Evolutionary conservation across 202 grass and related monocot species (phyloP).

Genomic region (Schoenoplectus triqueter): DNA sequence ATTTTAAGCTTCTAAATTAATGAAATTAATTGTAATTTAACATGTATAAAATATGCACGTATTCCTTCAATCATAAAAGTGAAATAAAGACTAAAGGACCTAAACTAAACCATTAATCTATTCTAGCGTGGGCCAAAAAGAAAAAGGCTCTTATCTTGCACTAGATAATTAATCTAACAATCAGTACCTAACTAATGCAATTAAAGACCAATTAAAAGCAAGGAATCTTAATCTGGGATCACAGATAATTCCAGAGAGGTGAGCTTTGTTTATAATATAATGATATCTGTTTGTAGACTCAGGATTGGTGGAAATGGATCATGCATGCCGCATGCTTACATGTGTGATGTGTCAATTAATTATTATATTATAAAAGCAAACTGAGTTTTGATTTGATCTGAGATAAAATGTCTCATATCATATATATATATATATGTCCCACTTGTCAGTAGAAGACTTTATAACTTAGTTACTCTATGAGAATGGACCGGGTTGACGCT

Average conservation of each 20-base stretch:
- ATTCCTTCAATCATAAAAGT: background rate
- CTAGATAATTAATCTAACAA: background rate
- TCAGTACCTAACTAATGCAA: background rate
- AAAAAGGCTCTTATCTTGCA: background rate
- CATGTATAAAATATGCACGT: background rate
- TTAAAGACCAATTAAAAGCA: background rate
- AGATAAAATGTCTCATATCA: background rate
- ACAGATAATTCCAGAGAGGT: background rate
- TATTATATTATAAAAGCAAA: background rate
- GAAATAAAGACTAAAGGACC: background rate
- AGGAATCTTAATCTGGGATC: background rate
- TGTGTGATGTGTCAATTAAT: background rate
- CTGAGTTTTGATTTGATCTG: background rate
- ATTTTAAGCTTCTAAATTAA: background rate
- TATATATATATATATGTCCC: background rate
- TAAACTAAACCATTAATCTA: background rate
- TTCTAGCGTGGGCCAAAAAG: background rate
- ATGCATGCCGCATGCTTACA: background rate
- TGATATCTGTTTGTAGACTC: background rate
- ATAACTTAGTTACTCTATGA: background rate
- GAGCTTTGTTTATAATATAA: background rate
- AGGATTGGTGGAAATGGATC: background rate
- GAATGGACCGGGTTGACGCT: too few relatives aligned
- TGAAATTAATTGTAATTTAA: background rate
- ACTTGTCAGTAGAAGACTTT: background rate